These are phyloP conservation scores for Ustilago shanxiensis DNA, from an alignment of 1,284 basidiomycete species.

Conservation along the genomic window DNA sequence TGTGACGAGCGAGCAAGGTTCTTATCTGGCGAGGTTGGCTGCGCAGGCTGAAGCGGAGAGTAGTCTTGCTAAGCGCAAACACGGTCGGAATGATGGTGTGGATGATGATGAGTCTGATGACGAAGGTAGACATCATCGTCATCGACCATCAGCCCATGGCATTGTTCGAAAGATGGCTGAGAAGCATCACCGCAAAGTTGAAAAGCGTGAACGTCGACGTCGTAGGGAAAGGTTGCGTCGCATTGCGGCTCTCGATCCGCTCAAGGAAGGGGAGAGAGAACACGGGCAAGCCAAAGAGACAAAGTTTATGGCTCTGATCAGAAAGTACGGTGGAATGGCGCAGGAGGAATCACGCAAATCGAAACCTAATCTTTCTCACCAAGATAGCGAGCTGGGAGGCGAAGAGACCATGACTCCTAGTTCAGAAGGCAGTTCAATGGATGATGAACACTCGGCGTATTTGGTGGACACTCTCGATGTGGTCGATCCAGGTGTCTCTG, in stretches of 20 bases:
- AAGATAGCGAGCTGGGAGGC: not conserved
- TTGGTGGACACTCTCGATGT: slow-evolving; percentile 74
- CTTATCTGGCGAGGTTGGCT: slow-evolving; percentile 31
- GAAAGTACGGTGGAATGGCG: slow-evolving; percentile 38
- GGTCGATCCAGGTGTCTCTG: slow-evolving; percentile 80
- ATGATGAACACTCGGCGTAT: slow-evolving; percentile 44
- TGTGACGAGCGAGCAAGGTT: slow-evolving; percentile 31
- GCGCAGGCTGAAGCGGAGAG: slow-evolving; percentile 29
- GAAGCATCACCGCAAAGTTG: slow-evolving; percentile 30
- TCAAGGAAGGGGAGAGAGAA: slow-evolving; percentile 30
- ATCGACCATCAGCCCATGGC: slow-evolving; percentile 13
- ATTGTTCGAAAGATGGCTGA: slow-evolving; percentile 34
- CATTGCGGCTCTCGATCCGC: slow-evolving; percentile 45
- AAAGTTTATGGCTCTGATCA: slow-evolving; percentile 43
- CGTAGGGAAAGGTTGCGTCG: slow-evolving; percentile 31
- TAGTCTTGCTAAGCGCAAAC: not conserved
- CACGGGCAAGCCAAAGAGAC: slow-evolving; percentile 42
- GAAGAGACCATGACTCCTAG: not conserved
- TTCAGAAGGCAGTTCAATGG: slow-evolving; percentile 8
- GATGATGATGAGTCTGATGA: slow-evolving; percentile 26
- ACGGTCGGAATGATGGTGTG: not conserved
- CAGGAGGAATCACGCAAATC: slow-evolving; percentile 13
- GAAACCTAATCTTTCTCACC: not conserved
- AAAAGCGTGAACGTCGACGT: slow-evolving; percentile 29
- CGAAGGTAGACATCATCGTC: not conserved